These are phyloP conservation scores for Xylaria digitata DNA, from an alignment of 2,329 filamentous ascomycete species.

Conservation along the genomic window DNA sequence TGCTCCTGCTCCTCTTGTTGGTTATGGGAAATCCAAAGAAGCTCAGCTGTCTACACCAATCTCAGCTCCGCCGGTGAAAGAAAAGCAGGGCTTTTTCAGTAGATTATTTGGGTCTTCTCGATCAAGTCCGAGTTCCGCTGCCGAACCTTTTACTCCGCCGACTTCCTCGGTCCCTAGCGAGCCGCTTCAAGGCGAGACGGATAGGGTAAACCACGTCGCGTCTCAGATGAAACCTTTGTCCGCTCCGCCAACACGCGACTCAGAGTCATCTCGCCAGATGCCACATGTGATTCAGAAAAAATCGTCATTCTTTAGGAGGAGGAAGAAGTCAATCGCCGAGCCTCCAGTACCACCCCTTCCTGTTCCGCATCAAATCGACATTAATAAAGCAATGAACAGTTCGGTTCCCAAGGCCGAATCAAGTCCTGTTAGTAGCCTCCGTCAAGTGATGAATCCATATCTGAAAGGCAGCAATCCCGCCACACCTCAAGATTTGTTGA, in stretches of 20 bases:
- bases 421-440: constrained; percentile 82
- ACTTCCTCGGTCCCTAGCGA: constrained; percentile 54
- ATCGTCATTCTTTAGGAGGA: constrained; percentile 91
- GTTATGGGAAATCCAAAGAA: constrained; percentile 69
- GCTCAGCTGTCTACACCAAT: constrained; percentile 56
- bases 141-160: constrained; percentile 45
- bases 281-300: constrained; percentile 81
- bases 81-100: constrained; percentile 89
- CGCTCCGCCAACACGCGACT: constrained; percentile 64
- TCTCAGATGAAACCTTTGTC: constrained; percentile 61
- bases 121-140: constrained; percentile 46
- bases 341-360: constrained; percentile 67
- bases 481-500: constrained; percentile 36
- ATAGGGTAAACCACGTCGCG: constrained; percentile 56
- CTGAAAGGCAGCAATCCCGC: constrained; percentile 54
- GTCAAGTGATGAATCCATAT: constrained; percentile 89
- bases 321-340: constrained; percentile 89
- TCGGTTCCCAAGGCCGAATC: constrained; percentile 54
- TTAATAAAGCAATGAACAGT: constrained; percentile 42
- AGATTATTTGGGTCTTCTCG: constrained; percentile 86
- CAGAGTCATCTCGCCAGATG: constrained; percentile 54
- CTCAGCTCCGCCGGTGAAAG: constrained; percentile 65
- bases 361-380: constrained; percentile 46
- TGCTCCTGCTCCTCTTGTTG: constrained; percentile 68
- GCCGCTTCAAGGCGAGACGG: constrained; percentile 54